Evolutionary conservation across 768 basidiomycete genomes (phyloP).

Genomic region (Boletus vinaceobasis): DNA sequence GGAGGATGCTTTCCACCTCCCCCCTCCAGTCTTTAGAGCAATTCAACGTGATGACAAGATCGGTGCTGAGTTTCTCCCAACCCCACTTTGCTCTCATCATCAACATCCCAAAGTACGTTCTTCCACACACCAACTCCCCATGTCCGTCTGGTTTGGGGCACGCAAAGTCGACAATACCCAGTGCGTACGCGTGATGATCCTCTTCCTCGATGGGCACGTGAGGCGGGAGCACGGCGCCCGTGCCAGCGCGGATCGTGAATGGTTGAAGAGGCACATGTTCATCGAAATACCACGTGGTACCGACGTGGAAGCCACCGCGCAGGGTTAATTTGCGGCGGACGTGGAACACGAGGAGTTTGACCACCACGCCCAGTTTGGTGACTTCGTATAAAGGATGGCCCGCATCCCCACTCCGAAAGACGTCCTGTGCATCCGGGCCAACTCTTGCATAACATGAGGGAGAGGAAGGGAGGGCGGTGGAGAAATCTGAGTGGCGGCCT

Average conservation of each 20-base stretch:
- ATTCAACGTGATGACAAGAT: conserved; percentile 2
- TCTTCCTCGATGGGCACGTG: neutral
- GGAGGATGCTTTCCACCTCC: neutral
- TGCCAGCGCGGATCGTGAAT: conserved; percentile 3
- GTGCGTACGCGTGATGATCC: neutral
- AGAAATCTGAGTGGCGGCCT: conserved; percentile 5
- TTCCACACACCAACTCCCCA: neutral
- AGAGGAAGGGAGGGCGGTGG: conserved; percentile 7
- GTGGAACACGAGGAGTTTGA: conserved; percentile 8
- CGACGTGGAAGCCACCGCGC: conserved; percentile 2
- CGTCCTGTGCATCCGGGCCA: neutral
- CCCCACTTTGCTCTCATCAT: conserved; percentile 8
- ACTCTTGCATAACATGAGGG: conserved; percentile 6
- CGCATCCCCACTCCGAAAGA: neutral
- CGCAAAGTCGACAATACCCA: conserved; percentile 7
- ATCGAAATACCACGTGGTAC: conserved; percentile 4
- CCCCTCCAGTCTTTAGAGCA: neutral
- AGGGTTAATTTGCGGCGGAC: conserved; percentile 4
- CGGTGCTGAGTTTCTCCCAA: conserved; percentile 5
- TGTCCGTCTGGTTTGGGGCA: neutral
- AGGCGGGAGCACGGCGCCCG: conserved; percentile 2
- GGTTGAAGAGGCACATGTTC: neutral
- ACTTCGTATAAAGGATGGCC: conserved; percentile 12
- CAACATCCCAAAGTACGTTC: conserved; percentile 2
- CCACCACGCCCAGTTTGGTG: conserved; percentile 12